Conservation (phyloP, 2,329 filamentous ascomycete species). For the Rhytidhysteron rufulum region DNA sequence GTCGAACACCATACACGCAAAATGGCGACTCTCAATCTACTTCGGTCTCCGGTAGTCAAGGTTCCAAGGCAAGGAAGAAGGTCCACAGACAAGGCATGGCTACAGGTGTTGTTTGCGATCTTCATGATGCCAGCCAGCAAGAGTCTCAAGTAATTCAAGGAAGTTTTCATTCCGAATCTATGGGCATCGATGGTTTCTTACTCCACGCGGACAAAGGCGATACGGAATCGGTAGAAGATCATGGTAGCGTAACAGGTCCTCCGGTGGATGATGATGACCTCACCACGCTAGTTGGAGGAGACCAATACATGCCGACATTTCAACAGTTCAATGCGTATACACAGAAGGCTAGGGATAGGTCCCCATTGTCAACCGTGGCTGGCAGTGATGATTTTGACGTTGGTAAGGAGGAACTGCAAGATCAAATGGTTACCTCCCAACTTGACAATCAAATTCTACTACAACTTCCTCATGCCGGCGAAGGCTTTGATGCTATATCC, state of each 20-base stretch:
- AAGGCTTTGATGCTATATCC: neutral
- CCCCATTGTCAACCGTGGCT: slow-evolving; percentile 11
- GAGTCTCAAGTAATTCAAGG: too few relatives aligned
- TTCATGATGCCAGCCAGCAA: too few relatives aligned
- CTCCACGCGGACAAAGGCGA: neutral
- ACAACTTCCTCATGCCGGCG: neutral
- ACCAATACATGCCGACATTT: neutral
- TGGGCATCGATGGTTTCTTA: neutral
- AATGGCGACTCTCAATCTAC: too few relatives aligned
- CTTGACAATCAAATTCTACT: neutral
- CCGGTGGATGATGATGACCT: slow-evolving; percentile 6
- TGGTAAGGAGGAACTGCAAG: neutral
- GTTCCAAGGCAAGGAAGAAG: slow-evolving; percentile 14
- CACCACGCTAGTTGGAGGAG: slow-evolving; percentile 13
- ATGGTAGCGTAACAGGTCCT: slow-evolving; percentile 6
- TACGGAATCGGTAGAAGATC: slow-evolving; percentile 1
- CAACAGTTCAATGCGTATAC: slow-evolving; percentile 3
- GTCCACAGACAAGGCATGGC: slow-evolving; percentile 13
- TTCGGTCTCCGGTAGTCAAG: too few relatives aligned
- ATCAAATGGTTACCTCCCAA: neutral
- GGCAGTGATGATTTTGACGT: slow-evolving; percentile 5
- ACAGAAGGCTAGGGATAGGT: too few relatives aligned
- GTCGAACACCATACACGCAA: neutral
- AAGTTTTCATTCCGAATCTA: neutral
- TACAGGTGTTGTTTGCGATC: neutral